These are phyloP conservation scores for Diaporthe sp. DNA, from an alignment of 2,329 filamentous ascomycete species.

Conservation along the genomic window DNA sequence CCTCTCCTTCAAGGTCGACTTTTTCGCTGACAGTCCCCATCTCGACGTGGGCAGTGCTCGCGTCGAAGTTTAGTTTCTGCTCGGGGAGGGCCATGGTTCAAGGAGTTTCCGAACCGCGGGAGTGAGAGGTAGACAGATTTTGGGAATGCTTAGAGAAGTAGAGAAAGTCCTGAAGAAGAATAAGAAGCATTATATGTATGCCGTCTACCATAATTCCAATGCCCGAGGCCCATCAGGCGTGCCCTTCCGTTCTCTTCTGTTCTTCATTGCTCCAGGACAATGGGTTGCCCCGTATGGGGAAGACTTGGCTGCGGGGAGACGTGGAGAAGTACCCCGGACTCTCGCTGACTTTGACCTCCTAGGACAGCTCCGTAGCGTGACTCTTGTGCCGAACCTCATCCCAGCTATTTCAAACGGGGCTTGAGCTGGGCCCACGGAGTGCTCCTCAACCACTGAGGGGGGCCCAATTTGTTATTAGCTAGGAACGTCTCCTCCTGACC, in stretches of 20 bases:
- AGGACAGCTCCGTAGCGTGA: slow-evolving; percentile 14
- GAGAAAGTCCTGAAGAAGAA: neutral
- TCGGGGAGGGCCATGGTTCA: neutral
- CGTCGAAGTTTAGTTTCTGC: neutral
- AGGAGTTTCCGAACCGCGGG: neutral
- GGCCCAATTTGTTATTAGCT: neutral
- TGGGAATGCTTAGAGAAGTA: neutral
- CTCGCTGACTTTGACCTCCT: neutral
- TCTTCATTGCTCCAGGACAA: neutral
- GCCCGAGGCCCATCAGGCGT: neutral
- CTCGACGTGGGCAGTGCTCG: neutral
- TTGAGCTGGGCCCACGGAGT: neutral
- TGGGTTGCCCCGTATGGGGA: neutral
- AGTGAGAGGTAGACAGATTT: neutral
- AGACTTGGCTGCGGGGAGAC: slow-evolving; percentile 1
- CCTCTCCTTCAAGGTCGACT: neutral
- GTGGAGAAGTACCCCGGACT: slow-evolving; percentile 11
- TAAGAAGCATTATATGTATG: neutral
- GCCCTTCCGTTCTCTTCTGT: neutral
- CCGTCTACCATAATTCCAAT: neutral
- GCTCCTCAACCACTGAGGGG: neutral
- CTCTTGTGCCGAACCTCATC: neutral
- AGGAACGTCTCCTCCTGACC: neutral
- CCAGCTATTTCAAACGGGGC: too few relatives aligned
- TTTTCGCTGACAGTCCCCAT: neutral